phyloP scores from a whole-genome alignment of 2,329 filamentous ascomycete genomes.

The Incumbomyces delicatus region DNA sequence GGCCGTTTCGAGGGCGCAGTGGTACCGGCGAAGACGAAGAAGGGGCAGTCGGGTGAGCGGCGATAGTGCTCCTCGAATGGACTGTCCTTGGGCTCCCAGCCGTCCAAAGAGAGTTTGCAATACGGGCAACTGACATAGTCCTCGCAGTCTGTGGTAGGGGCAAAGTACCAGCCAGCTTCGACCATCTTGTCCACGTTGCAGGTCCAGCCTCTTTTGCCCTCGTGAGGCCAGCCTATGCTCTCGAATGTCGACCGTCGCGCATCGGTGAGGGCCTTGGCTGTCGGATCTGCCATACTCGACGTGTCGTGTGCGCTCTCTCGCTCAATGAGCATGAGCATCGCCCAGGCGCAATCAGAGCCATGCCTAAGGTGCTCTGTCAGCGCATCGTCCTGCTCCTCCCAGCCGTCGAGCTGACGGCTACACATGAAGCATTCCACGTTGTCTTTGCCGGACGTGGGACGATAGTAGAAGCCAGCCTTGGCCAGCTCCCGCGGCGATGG shows the following conservation, averaged over 20 bases:
- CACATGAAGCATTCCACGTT: constrained; percentile 89
- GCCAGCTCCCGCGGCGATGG: constrained; percentile 67
- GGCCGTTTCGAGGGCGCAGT: constrained; percentile 46
- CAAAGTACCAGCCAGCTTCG: constrained; percentile 89
- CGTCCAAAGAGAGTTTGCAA: constrained; percentile 79
- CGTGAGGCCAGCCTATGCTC: constrained; percentile 79
- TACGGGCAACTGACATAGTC: constrained; percentile 89
- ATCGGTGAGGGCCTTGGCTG: constrained; percentile 57
- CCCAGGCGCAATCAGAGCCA: constrained; percentile 76
- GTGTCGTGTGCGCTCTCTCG: constrained; percentile 53
- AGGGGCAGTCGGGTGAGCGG: constrained; percentile 68
- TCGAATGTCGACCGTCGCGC: constrained; percentile 73
- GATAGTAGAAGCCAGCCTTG: constrained; percentile 82
- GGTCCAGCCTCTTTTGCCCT: constrained; percentile 76
- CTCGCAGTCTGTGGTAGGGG: constrained; percentile 69
- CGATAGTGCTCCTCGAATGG: constrained; percentile 80
- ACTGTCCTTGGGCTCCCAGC: constrained; percentile 89
- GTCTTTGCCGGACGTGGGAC: constrained; percentile 67
- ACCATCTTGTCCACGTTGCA: constrained; percentile 87
- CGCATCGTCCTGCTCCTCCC: constrained; percentile 80
- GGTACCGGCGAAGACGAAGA: constrained; percentile 61
- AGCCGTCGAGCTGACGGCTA: constrained; percentile 73
- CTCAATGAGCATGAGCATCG: constrained; percentile 57
- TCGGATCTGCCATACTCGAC: constrained; percentile 59
- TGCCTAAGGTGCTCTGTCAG: constrained; percentile 77